These are phyloP conservation scores for Candida montana DNA, from an alignment of 805 yeast species.

Conservation along the genomic window DNA sequence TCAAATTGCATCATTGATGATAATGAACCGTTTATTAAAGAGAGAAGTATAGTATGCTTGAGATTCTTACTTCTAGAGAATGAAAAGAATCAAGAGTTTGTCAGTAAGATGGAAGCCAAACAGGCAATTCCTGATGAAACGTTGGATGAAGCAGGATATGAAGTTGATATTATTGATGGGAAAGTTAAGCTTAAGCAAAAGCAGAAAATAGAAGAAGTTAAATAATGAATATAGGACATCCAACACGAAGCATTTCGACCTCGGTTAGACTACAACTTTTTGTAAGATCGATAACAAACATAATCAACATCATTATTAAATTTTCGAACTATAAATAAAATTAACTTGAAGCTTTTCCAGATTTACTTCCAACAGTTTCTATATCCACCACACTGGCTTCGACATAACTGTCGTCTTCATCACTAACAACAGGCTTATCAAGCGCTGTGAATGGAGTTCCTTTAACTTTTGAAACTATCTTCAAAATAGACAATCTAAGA, in stretches of 20 bases:
- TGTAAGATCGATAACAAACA: too few species aligned
- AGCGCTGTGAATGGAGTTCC: constrained; percentile 30
- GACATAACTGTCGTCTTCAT: background rate
- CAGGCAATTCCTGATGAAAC: constrained; percentile 54
- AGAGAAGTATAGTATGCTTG: constrained; percentile 75
- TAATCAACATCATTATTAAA: too few species aligned
- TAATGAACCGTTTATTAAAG: constrained; percentile 84
- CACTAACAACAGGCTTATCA: constrained; percentile 20
- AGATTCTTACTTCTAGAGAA: constrained; percentile 64
- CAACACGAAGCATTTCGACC: too few species aligned
- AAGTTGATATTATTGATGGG: constrained; percentile 69
- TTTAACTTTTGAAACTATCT: constrained; percentile 17
- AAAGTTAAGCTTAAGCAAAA: constrained; percentile 49
- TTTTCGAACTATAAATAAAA: too few species aligned
- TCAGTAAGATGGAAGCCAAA: constrained; percentile 71
- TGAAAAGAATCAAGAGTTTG: constrained; percentile 65
- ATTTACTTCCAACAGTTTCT: constrained; percentile 1
- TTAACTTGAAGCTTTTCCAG: too few species aligned
- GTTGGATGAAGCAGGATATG: constrained; percentile 70
- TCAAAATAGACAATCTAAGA: constrained; percentile 35
- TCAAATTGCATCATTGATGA: constrained; percentile 83
- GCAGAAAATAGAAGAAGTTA: constrained; percentile 10
- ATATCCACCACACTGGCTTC: background rate
- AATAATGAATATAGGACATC: too few species aligned
- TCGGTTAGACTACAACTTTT: too few species aligned